Evolutionary conservation across 2,329 filamentous ascomycete genomes (phyloP).

Genomic region (Paecilomyces sp.): DNA sequence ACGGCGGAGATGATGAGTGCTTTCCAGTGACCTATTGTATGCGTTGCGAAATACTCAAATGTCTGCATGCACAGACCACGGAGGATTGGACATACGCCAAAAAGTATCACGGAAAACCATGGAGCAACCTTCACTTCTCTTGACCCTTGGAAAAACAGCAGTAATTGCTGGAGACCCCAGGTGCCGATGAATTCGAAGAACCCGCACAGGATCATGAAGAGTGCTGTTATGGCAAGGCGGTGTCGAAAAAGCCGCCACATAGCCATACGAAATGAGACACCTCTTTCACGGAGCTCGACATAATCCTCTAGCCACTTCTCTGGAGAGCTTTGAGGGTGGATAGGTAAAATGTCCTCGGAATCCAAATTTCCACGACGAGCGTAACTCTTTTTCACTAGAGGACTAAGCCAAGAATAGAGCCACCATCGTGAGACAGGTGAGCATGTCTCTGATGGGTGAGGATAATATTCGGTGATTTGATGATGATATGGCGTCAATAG

Average conservation of each 20-base stretch:
- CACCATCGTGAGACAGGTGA: slow-evolving; percentile 7
- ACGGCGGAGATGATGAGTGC: slow-evolving; percentile 5
- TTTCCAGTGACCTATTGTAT: slow-evolving; percentile 8
- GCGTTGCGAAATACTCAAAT: slow-evolving; percentile 8
- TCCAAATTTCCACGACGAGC: neutral
- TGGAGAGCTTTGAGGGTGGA: neutral
- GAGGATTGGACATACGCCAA: slow-evolving; percentile 5
- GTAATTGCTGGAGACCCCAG: slow-evolving; percentile 6
- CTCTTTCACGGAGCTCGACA: neutral
- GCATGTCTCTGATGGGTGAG: slow-evolving; percentile 2
- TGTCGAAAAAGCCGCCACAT: slow-evolving; percentile 5
- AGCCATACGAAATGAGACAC: neutral
- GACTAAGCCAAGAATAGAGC: slow-evolving; percentile 7
- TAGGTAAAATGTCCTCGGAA: slow-evolving; percentile 1
- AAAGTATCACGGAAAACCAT: slow-evolving; percentile 5
- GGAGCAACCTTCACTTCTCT: slow-evolving; percentile 2
- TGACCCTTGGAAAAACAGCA: slow-evolving; percentile 4
- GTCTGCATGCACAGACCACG: slow-evolving; percentile 10
- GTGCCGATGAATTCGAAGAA: slow-evolving; percentile 6
- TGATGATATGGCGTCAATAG: neutral
- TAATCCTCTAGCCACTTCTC: slow-evolving; percentile 2
- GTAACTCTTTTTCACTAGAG: slow-evolving; percentile 3
- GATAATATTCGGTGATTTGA: neutral
- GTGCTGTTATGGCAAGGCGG: slow-evolving; percentile 1
- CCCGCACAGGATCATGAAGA: slow-evolving; percentile 5